phyloP scores from a whole-genome alignment of 1,284 basidiomycete species.

The Phylloboletellus chloephorus region DNA sequence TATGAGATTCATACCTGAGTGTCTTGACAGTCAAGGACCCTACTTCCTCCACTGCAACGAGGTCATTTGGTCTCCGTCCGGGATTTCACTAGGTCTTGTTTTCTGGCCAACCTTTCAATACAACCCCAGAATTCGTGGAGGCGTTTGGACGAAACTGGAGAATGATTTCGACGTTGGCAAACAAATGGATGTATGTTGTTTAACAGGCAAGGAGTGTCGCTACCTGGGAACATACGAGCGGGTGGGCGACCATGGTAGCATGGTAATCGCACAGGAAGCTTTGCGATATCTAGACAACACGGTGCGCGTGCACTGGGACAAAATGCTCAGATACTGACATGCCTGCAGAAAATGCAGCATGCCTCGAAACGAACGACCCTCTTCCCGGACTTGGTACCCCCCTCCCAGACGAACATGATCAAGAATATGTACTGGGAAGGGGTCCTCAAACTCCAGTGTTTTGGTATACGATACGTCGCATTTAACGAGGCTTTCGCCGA shows the following conservation, averaged over 20 bases:
- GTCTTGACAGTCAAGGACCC: conserved; percentile 9
- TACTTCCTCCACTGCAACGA: conserved; percentile 15
- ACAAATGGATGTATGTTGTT: conserved; percentile 22
- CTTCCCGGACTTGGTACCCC: conserved; percentile 23
- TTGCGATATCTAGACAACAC: conserved; percentile 10
- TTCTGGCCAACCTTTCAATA: conserved; percentile 24
- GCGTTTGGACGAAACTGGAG: conserved; percentile 16
- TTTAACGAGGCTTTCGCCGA: conserved; percentile 18
- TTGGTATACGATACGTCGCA: conserved; percentile 23
- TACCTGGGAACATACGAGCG: conserved; percentile 30
- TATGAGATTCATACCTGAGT: not conserved
- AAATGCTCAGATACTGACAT: conserved; percentile 1
- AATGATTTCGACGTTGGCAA: conserved; percentile 13
- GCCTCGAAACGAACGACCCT: conserved; percentile 16
- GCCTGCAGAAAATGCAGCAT: conserved; percentile 16
- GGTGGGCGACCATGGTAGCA: conserved; percentile 6
- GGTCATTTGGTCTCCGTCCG: conserved; percentile 22
- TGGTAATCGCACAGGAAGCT: conserved; percentile 15
- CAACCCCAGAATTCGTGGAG: conserved; percentile 20
- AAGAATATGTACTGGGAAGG: conserved; percentile 27
- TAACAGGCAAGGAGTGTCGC: not conserved
- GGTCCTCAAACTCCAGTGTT: conserved; percentile 28
- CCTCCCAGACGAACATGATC: conserved; percentile 26
- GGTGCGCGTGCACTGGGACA: conserved; percentile 7
- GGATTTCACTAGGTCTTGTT: conserved; percentile 23